Conservation (phyloP, 768 basidiomycete genomes). For the Boletales sp. region DNA sequence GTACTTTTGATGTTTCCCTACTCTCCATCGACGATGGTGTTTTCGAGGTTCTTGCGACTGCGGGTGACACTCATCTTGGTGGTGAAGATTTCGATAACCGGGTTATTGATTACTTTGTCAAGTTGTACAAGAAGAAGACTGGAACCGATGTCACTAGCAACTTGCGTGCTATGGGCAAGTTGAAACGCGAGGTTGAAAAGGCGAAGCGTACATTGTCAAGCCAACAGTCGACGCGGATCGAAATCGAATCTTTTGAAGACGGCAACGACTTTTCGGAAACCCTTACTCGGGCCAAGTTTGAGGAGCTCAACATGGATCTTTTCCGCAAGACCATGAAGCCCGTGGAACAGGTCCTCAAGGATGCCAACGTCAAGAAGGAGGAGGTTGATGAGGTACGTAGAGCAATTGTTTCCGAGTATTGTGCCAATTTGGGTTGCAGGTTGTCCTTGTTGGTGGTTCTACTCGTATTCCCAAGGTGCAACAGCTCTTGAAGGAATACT, state of each 20-base stretch:
- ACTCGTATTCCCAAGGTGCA: conserved; percentile 99
- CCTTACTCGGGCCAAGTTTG: conserved; percentile 96
- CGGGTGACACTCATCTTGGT: conserved; percentile 92
- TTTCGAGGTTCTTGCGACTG: conserved; percentile 86
- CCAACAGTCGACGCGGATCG: conserved; percentile 87
- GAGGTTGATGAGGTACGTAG: conserved; percentile 77
- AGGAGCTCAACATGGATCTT: conserved; percentile 97
- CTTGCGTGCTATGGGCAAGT: conserved; percentile 82
- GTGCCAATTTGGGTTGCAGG: conserved; percentile 31
- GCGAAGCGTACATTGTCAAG: conserved; percentile 90
- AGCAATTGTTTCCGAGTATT: background rate
- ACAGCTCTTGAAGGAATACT: conserved; percentile 96
- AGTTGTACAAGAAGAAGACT: conserved; percentile 89
- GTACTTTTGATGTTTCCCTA: conserved; percentile 98
- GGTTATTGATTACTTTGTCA: conserved; percentile 85
- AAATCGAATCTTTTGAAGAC: conserved; percentile 94
- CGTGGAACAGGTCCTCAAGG: conserved; percentile 98
- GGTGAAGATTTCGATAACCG: conserved; percentile 97
- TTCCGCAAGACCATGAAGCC: conserved; percentile 99
- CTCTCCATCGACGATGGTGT: conserved; percentile 93
- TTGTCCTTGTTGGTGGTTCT: conserved; percentile 93
- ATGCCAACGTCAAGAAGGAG: conserved; percentile 97
- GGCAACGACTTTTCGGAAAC: conserved; percentile 98
- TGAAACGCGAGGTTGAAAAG: conserved; percentile 92
- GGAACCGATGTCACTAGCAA: conserved; percentile 79